These are phyloP conservation scores for Erigeron philadelphicus DNA, from an alignment of 140 eudicot genomes.

Conservation along the genomic window DNA sequence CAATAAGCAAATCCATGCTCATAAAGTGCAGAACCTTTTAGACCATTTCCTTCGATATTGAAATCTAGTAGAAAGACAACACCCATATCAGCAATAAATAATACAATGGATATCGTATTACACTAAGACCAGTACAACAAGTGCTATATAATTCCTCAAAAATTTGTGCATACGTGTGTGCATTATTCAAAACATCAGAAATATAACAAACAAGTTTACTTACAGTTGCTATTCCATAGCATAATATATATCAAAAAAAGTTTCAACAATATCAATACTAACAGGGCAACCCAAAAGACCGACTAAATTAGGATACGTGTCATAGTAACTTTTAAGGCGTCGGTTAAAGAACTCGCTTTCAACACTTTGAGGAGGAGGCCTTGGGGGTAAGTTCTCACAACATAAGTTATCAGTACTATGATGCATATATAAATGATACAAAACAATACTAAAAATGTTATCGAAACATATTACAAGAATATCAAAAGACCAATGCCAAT, in stretches of 20 bases:
- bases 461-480: neutral
- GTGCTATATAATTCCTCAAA: neutral
- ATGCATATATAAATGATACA: neutral
- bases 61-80: slow-evolving; percentile 39
- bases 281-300: too few species aligned
- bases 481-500: neutral
- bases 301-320: too few species aligned
- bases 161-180: too few species aligned
- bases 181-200: too few species aligned
- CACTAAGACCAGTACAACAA: neutral
- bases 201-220: too few species aligned
- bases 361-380: too few species aligned
- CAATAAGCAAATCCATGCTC: slow-evolving; percentile 72
- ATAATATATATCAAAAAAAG: too few species aligned
- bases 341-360: too few species aligned
- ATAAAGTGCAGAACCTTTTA: slow-evolving; percentile 53
- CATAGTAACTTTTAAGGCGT: too few species aligned
- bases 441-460: neutral
- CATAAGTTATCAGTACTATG: neutral
- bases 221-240: too few species aligned
- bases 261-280: too few species aligned
- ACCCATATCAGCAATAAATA: slow-evolving; percentile 15
- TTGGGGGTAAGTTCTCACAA: too few species aligned
- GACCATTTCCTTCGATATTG: slow-evolving; percentile 49
- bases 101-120: neutral